Evolutionary conservation across 2,329 filamentous ascomycete species (phyloP).

Genomic region (Podosphaera aphanis): DNA sequence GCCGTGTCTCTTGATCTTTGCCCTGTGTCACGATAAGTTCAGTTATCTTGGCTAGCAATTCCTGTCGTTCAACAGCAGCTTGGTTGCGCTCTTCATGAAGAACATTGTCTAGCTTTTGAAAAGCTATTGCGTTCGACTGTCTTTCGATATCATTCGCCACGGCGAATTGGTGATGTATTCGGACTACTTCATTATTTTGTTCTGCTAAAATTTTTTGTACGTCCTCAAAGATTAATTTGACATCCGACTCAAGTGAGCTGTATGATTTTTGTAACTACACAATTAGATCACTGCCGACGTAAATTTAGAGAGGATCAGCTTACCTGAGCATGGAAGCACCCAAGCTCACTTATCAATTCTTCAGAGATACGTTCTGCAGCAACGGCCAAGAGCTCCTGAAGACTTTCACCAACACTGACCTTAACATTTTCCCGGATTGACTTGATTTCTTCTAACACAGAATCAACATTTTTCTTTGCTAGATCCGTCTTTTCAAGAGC

Average conservation of each 20-base stretch:
- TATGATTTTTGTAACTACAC: constrained; percentile 54
- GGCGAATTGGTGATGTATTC: constrained; percentile 47
- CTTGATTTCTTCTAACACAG: constrained; percentile 79
- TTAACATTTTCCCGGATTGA: constrained; percentile 76
- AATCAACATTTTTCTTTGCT: constrained; percentile 69
- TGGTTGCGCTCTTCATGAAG: constrained; percentile 55
- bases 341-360: constrained; percentile 69
- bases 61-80: constrained; percentile 49
- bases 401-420: constrained; percentile 57
- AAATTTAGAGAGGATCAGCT: constrained; percentile 16
- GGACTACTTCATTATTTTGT: constrained; percentile 56
- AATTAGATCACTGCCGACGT: constrained; percentile 16
- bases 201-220: constrained; percentile 49
- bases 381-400: constrained; percentile 50
- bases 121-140: constrained; percentile 42
- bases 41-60: constrained; percentile 53
- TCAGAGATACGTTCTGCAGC: constrained; percentile 75
- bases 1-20: constrained; percentile 46
- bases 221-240: constrained; percentile 66
- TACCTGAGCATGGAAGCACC: constrained; percentile 48
- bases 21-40: constrained; percentile 53
- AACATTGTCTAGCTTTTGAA: constrained; percentile 41
- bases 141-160: constrained; percentile 44
- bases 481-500: constrained; percentile 42
- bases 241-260: constrained; percentile 58